phyloP scores from a whole-genome alignment of 2,329 filamentous ascomycete genomes.

The Diplocarpon rosae region DNA sequence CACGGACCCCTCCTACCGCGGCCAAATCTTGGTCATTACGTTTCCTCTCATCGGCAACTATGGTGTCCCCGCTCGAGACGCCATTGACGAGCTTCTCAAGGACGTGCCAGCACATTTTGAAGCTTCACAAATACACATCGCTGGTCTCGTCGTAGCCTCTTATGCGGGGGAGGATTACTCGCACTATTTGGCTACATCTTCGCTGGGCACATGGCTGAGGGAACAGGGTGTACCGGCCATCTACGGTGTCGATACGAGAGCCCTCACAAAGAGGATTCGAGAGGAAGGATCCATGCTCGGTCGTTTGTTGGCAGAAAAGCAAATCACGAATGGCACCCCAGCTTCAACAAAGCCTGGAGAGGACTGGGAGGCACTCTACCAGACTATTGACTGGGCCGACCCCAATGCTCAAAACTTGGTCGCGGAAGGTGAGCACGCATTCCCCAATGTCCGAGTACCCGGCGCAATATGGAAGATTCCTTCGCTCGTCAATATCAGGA shows the following conservation, averaged over 20 bases:
- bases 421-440: conserved; percentile 65
- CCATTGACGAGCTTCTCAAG: conserved; percentile 71
- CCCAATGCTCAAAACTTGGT: conserved; percentile 91
- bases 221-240: conserved; percentile 91
- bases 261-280: conserved; percentile 87
- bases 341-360: conserved; percentile 23
- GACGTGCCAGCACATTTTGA: conserved; percentile 91
- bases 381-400: conserved; percentile 77
- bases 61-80: conserved; percentile 81
- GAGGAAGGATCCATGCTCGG: conserved; percentile 95
- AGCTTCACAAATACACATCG: conserved; percentile 83
- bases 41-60: conserved; percentile 97
- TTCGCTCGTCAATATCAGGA: too few relatives aligned
- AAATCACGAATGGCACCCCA: conserved; percentile 28
- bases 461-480: not conserved
- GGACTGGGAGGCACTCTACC: conserved; percentile 48
- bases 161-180: conserved; percentile 95
- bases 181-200: conserved; percentile 84
- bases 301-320: conserved; percentile 67
- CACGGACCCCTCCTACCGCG: conserved; percentile 78
- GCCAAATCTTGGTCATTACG: conserved; percentile 92
- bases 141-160: conserved; percentile 79
- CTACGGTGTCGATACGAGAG: conserved; percentile 87
- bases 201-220: conserved; percentile 89
- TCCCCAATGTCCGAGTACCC: conserved; percentile 9